Percentiles rank a stretch among this genome's conserved stretches.
Evolutionary conservation across 2,329 filamentous ascomycete genomes (phyloP).

Genomic region (Plectosphaerella cucumerina): DNA sequence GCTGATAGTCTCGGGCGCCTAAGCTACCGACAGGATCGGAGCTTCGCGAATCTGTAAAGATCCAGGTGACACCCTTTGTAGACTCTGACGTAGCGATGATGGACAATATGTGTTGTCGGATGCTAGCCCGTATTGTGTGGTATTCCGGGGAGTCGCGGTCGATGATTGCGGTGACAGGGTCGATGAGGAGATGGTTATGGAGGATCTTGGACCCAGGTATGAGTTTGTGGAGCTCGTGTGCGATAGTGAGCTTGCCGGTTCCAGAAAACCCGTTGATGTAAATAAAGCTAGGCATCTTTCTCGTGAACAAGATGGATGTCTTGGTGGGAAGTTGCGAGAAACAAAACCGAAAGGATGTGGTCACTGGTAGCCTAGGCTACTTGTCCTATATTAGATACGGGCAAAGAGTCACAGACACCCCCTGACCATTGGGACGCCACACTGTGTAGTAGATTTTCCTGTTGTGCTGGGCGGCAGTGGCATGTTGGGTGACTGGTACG

Average conservation of each 20-base stretch:
- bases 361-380: no score
- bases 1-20: slow-evolving; percentile 15
- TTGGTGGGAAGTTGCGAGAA: no score
- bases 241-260: slow-evolving; percentile 25
- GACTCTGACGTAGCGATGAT: slow-evolving; percentile 8
- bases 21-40: slow-evolving; percentile 3
- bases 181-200: slow-evolving; percentile 25
- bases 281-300: slow-evolving; percentile 12
- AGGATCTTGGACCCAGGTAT: slow-evolving; percentile 18
- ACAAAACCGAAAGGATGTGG: no score
- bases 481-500: no score
- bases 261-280: slow-evolving; percentile 28
- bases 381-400: no score
- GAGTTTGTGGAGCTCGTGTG: slow-evolving; percentile 19
- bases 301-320: no score
- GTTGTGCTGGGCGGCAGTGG: no score
- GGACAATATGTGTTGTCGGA: slow-evolving; percentile 4
- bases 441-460: no score
- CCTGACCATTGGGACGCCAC: no score
- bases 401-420: no score
- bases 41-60: slow-evolving; percentile 19
- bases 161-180: slow-evolving; percentile 16
- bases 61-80: slow-evolving; percentile 11
- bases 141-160: slow-evolving; percentile 16
- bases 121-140: slow-evolving; percentile 11